Base-by-base conservation (phyloP, 2,329 filamentous ascomycete species). In the Monosporascus sp. region DNA sequence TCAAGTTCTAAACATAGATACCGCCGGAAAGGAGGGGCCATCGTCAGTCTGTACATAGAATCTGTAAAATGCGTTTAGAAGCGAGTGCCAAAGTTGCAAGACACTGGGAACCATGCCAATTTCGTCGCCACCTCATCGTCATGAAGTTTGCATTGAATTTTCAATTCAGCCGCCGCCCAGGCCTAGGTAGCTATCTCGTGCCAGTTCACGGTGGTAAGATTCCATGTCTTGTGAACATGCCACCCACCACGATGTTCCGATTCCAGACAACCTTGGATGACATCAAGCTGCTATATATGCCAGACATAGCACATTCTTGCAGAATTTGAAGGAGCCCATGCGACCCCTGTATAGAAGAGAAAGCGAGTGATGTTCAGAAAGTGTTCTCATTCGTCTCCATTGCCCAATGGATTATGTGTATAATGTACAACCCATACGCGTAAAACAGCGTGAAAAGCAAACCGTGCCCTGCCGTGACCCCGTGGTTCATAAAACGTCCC, bases 401-500 rank as follows among this genome's bases (percentile, higher is more conserved):
- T 76, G 78, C 79, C 82, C 79, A 82, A 81, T 80, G 78, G 79
- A 80, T 82, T 86, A 86, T 67, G 63, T 59, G 54, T 63, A 62
- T 69, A 69, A 84, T 86, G 82, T 87, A 87, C 84, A 87, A 82
- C 81, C 83, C 79, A 73, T 77, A 80, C 77, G 67, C 65, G 73
- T 77, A 70, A 78, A 77, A 73, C 11, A 26, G 50, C 52, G 52
- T 51, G 24, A 74, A 72, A 76, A 78, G 73, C 78, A 83, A 81
- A 80, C 84, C 86, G 75, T 84, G 81, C 84, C 84, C 81, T 83
- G 86, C 87, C 85, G 81, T 86, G 80, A 88, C 84, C 84, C 82
- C 81, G 81, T 85, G 88, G 88, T 88, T 68, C 85, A 87, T 91
- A 84, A 87, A 85, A 84, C 82, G 59, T 68, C 86, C 78, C 74